Conservation (phyloP, 345 rosid species). For the Jatropha curcas region DNA sequence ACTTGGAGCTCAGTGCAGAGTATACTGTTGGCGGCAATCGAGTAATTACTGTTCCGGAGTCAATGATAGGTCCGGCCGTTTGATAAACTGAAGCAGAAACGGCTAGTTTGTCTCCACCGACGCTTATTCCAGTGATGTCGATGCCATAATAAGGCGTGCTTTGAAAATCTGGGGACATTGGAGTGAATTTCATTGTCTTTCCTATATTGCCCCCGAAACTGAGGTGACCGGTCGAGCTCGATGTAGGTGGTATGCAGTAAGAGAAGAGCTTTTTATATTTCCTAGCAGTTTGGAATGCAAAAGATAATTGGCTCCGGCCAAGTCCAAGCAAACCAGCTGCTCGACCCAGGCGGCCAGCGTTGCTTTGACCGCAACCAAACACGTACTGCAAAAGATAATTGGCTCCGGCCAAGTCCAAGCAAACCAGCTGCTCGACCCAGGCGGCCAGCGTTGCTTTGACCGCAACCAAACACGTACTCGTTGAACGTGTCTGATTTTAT, state of each 20-base stretch:
- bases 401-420: no score
- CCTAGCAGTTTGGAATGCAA: slow-evolving; percentile 25
- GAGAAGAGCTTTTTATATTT: slow-evolving; percentile 29
- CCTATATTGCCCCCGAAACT: slow-evolving; percentile 16
- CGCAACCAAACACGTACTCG: no score
- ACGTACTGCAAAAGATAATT: no score
- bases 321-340: slow-evolving; percentile 18
- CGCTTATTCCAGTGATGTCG: slow-evolving; percentile 16
- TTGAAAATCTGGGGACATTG: not conserved
- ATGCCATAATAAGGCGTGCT: slow-evolving; percentile 27
- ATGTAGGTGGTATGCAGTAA: slow-evolving; percentile 33
- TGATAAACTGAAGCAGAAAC: slow-evolving; percentile 13
- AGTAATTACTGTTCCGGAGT: slow-evolving; percentile 37
- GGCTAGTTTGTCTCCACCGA: slow-evolving; percentile 21
- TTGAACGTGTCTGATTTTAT: no score
- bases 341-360: slow-evolving; percentile 11
- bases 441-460: no score
- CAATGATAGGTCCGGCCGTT: slow-evolving; percentile 17
- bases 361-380: slow-evolving; percentile 39
- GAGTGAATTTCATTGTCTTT: slow-evolving; percentile 24
- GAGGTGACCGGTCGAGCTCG: slow-evolving; percentile 30
- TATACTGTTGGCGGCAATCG: slow-evolving; percentile 33
- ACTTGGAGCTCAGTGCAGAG: slow-evolving; percentile 8
- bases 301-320: slow-evolving; percentile 12
- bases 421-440: no score